Percentiles rank a stretch among this genome's conserved stretches.
Conservation (phyloP, 1,139 yeast species). For the Pichia sp. region DNA sequence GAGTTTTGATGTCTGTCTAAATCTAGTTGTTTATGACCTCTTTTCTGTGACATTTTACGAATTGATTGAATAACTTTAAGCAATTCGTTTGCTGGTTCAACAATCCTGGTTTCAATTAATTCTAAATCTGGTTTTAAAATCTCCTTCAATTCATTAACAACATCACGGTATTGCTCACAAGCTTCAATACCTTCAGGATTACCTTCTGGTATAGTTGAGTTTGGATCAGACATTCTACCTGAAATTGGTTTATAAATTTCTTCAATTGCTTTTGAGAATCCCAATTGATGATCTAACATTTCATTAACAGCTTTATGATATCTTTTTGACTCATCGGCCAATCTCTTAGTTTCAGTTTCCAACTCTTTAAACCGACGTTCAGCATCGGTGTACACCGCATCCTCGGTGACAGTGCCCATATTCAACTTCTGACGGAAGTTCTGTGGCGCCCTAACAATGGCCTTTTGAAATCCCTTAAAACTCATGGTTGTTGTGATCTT, state of each 20-base stretch:
- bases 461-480: constrained; percentile 88
- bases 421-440: constrained; percentile 69
- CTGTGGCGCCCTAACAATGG: constrained; percentile 81
- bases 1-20: constrained; percentile 77
- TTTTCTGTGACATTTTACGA: constrained; percentile 88
- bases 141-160: constrained; percentile 78
- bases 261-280: constrained; percentile 88
- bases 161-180: constrained; percentile 82
- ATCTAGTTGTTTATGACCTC: constrained; percentile 93
- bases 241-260: constrained; percentile 94
- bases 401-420: constrained; percentile 80
- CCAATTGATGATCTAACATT: constrained; percentile 88
- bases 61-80: constrained; percentile 73
- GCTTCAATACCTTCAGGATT: constrained; percentile 96
- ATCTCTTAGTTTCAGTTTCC: constrained; percentile 81
- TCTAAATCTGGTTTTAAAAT: constrained; percentile 89
- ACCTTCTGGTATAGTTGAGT: constrained; percentile 78
- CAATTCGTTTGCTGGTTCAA: constrained; percentile 87
- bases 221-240: constrained; percentile 87
- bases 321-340: constrained; percentile 84
- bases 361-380: constrained; percentile 92
- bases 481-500: constrained; percentile 47
- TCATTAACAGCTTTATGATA: constrained; percentile 89
- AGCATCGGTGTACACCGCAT: constrained; percentile 88
- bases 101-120: constrained; percentile 82